Conservation (phyloP, 305 asterid species). For the Solanum hybrid region DNA sequence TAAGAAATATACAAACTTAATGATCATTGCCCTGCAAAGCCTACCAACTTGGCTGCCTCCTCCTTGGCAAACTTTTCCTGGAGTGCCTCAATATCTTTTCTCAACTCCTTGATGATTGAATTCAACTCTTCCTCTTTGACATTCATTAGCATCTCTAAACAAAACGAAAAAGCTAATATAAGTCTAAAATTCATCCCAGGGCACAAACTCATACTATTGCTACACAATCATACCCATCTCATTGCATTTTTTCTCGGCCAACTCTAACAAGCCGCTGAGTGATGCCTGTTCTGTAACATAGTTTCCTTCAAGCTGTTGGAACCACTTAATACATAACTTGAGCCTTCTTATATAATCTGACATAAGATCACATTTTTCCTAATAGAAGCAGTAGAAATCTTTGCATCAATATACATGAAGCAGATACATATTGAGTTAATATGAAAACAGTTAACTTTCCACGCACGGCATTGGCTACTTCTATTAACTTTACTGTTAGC, state of each 20-base stretch:
- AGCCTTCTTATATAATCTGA: conserved; percentile 55
- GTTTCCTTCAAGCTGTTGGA: conserved; percentile 66
- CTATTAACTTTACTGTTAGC: neutral
- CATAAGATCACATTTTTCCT: conserved; percentile 81
- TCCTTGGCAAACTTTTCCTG: conserved; percentile 65
- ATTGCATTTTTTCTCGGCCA: conserved; percentile 55
- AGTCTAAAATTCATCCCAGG: conserved; percentile 3
- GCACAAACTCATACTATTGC: conserved; percentile 2
- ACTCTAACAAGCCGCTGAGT: conserved; percentile 42
- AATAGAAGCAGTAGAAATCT: conserved; percentile 1
- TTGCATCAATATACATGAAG: neutral
- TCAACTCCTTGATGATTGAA: conserved; percentile 62
- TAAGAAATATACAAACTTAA: neutral
- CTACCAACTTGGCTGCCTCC: conserved; percentile 62
- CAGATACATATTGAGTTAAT: neutral
- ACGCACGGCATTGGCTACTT: neutral
- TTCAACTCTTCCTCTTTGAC: conserved; percentile 78
- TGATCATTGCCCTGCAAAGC: neutral
- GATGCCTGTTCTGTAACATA: conserved; percentile 44
- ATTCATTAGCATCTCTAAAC: conserved; percentile 59
- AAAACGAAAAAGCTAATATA: neutral
- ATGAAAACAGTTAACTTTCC: neutral
- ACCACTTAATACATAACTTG: conserved; percentile 75
- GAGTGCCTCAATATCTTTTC: conserved; percentile 49
- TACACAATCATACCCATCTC: conserved; percentile 47